phyloP scores from a whole-genome alignment of 108 stramenopile species.

The Nitzschia sp. region DNA sequence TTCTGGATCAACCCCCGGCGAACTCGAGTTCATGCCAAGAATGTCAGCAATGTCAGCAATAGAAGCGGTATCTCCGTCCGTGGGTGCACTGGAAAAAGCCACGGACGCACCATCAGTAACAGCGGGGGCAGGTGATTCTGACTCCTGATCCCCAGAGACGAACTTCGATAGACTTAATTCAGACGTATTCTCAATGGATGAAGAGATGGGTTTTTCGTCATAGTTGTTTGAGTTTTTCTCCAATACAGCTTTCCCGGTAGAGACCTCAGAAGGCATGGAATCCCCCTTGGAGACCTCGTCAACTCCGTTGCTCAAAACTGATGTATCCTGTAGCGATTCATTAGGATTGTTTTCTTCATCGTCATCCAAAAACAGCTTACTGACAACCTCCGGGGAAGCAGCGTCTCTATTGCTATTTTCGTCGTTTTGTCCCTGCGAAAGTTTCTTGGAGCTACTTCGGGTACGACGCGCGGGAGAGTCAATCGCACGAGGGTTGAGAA shows the following conservation, averaged over 20 bases:
- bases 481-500: constrained; percentile 33
- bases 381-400: neutral
- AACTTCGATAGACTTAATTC: no score
- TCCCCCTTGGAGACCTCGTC: no score
- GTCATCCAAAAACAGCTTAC: neutral
- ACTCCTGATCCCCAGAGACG: neutral
- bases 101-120: neutral
- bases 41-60: constrained; percentile 22
- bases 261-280: no score
- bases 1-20: neutral
- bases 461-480: constrained; percentile 74
- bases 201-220: no score
- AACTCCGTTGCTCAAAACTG: no score
- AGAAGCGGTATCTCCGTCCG: constrained; percentile 14
- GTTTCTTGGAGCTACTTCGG: constrained; percentile 30
- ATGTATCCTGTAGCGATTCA: neutral
- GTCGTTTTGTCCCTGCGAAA: no score
- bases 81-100: neutral
- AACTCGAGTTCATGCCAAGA: constrained; percentile 9
- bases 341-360: neutral
- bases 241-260: no score
- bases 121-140: neutral
- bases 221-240: no score
- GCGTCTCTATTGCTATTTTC: neutral
- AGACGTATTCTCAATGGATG: no score